Evolutionary conservation across 2,329 filamentous ascomycete genomes (phyloP).

Genomic region (Fusarium secorum): DNA sequence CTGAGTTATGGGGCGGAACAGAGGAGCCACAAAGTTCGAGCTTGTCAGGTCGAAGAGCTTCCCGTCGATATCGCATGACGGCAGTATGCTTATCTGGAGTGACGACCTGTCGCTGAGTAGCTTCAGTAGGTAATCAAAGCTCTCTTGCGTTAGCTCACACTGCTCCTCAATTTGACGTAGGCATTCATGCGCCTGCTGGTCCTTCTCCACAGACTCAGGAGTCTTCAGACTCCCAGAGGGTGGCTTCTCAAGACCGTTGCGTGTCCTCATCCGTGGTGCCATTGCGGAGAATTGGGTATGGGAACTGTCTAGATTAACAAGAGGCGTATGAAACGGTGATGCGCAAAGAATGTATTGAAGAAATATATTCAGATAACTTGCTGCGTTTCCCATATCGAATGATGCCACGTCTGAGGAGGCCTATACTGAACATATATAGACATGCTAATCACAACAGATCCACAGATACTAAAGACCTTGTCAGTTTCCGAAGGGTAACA

Average conservation of each 20-base stretch:
- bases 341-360: too few relatives aligned
- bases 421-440: background rate
- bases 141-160: background rate
- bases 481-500: background rate
- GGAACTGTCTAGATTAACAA: too few relatives aligned
- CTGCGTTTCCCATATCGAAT: background rate
- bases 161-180: background rate
- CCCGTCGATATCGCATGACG: background rate
- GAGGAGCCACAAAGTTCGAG: background rate
- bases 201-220: background rate
- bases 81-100: background rate
- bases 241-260: too few relatives aligned
- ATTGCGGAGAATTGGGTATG: too few relatives aligned
- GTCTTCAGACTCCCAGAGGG: too few relatives aligned
- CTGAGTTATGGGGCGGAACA: background rate
- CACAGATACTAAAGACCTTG: too few relatives aligned
- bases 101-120: background rate
- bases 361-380: too few relatives aligned
- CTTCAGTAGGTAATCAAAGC: background rate
- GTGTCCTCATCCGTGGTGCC: too few relatives aligned
- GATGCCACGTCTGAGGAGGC: background rate
- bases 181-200: background rate
- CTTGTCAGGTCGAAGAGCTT: background rate
- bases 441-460: background rate
- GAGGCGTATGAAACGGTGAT: too few relatives aligned